Conservation (phyloP, 768 basidiomycete genomes). For the Hydnomerulius pinastri region DNA sequence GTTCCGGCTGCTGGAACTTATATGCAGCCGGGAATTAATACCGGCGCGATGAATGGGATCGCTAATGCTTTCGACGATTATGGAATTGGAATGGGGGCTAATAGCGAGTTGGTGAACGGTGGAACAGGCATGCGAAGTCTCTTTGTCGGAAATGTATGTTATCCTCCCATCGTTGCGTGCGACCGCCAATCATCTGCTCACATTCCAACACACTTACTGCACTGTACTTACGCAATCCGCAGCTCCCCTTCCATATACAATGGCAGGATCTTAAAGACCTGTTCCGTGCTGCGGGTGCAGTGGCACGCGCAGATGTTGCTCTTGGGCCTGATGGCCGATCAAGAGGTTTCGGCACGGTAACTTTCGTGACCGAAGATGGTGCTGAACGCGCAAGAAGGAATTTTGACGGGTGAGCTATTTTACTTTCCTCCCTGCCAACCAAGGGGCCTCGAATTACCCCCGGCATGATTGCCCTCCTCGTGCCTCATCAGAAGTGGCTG, state of each 20-base stretch:
- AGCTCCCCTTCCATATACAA: slow-evolving; percentile 92
- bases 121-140: slow-evolving; percentile 53
- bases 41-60: slow-evolving; percentile 12
- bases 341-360: slow-evolving; percentile 90
- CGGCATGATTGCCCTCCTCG: no score
- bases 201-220: slow-evolving; percentile 1
- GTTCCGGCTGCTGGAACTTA: slow-evolving; percentile 17
- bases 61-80: slow-evolving; percentile 21
- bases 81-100: slow-evolving; percentile 9
- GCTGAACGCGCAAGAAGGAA: slow-evolving; percentile 81
- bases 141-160: slow-evolving; percentile 87
- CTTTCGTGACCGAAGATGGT: slow-evolving; percentile 80
- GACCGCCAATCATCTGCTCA: not conserved
- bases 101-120: slow-evolving; percentile 28
- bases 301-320: slow-evolving; percentile 89
- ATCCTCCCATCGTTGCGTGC: slow-evolving; percentile 6
- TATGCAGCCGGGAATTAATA: slow-evolving; percentile 18
- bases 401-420: slow-evolving; percentile 90
- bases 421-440: no score
- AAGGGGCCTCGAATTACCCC: no score
- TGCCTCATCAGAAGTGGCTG: no score
- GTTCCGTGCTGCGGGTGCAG: slow-evolving; percentile 87
- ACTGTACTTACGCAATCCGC: slow-evolving; percentile 17
- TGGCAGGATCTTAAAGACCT: slow-evolving; percentile 99
- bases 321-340: slow-evolving; percentile 87